Evolutionary conservation across 495 filamentous ascomycete species (phyloP).

Genomic region (Aspergillus diversus): DNA sequence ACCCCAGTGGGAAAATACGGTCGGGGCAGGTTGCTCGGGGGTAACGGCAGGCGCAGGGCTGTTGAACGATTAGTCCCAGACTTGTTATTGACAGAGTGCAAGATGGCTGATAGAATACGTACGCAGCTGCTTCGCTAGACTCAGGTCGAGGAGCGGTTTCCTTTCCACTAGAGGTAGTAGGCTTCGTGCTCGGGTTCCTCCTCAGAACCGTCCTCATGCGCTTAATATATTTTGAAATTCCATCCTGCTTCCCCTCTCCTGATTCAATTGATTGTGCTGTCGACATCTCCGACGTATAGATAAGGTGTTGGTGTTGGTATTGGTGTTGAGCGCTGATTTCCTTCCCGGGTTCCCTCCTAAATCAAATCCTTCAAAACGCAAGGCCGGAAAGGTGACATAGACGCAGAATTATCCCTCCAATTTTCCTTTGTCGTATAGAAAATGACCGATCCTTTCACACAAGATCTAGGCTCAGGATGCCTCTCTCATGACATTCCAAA

Average conservation of each 20-base stretch:
- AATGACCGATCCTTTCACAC: not conserved
- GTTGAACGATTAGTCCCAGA: slow-evolving; percentile 24
- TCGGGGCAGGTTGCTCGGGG: slow-evolving; percentile 25
- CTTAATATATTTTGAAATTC: slow-evolving; percentile 63
- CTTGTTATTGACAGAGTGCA: slow-evolving; percentile 22
- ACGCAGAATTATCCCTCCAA: not conserved
- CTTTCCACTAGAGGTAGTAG: slow-evolving; percentile 29
- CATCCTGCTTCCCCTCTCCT: slow-evolving; percentile 59
- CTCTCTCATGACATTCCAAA: slow-evolving; percentile 4
- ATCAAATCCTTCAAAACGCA: not conserved
- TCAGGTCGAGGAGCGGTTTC: slow-evolving; percentile 16
- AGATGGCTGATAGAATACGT: slow-evolving; percentile 28
- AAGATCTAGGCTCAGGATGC: not conserved
- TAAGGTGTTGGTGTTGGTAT: not conserved
- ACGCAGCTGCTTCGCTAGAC: slow-evolving; percentile 33
- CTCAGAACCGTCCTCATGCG: slow-evolving; percentile 67
- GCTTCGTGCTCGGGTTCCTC: slow-evolving; percentile 51
- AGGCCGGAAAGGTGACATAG: not conserved
- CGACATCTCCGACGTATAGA: slow-evolving; percentile 31
- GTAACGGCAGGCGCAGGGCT: slow-evolving; percentile 13
- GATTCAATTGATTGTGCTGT: slow-evolving; percentile 24
- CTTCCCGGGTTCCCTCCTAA: not conserved
- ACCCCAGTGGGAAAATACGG: slow-evolving; percentile 38
- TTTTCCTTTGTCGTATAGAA: not conserved
- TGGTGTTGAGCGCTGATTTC: not conserved